Percentiles rank a stretch among this genome's conserved stretches.
These are phyloP conservation scores for Dendrocalamus latiflorus DNA, from an alignment of 202 grass and related monocot genomes.

Conservation along the genomic window DNA sequence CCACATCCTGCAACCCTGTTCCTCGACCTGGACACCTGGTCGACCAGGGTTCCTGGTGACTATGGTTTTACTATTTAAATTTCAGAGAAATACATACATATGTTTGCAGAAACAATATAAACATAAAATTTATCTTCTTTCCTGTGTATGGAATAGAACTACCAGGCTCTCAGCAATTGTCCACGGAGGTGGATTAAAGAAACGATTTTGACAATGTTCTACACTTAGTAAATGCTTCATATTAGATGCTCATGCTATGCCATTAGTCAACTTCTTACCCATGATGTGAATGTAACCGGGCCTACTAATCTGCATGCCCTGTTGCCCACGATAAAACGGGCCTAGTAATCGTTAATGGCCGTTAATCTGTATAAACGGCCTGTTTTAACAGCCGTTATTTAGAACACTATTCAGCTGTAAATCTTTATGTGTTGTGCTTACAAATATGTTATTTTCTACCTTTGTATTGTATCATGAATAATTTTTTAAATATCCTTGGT, in stretches of 20 bases:
- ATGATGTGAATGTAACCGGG: not conserved
- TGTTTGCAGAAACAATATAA: not conserved
- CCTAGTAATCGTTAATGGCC: no score
- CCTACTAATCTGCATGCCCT: no score
- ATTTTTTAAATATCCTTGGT: not conserved
- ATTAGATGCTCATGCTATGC: not conserved
- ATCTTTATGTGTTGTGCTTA: not conserved
- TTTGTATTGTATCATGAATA: constrained; percentile 1
- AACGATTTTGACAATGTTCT: not conserved
- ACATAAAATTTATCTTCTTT: not conserved
- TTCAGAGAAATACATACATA: not conserved
- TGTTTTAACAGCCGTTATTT: no score
- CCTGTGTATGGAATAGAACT: not conserved
- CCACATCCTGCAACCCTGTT: no score
- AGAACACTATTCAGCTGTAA: not conserved
- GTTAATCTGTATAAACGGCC: no score
- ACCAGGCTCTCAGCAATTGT: not conserved
- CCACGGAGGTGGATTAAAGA: not conserved
- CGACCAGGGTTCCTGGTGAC: no score
- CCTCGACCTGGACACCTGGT: no score
- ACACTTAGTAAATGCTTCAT: not conserved
- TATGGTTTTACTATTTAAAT: not conserved
- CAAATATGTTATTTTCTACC: not conserved
- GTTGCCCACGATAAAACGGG: no score
- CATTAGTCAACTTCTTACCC: not conserved